Conservation (phyloP, 768 basidiomycete species). For the Rhizopogon vinicolor region DNA sequence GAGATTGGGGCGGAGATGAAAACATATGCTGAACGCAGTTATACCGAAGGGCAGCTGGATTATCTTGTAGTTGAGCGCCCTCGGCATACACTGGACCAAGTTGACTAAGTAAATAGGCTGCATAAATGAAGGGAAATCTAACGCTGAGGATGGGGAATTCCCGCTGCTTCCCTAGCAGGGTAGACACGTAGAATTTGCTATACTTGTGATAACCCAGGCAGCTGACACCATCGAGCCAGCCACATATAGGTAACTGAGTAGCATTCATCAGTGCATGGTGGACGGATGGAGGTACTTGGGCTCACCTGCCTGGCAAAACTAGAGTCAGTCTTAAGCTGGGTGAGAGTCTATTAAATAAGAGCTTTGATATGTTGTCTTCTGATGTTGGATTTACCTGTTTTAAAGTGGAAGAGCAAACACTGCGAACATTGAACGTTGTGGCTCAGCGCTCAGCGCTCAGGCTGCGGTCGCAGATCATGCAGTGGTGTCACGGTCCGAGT, state of each 20-base stretch:
- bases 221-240: background rate
- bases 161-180: background rate
- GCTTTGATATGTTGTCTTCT: background rate
- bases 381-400: background rate
- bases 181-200: background rate
- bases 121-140: background rate
- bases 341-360: background rate
- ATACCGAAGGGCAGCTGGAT: background rate
- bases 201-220: background rate
- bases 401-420: background rate
- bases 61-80: background rate
- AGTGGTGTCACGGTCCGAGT: background rate
- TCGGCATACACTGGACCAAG: background rate
- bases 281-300: background rate
- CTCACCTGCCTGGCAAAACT: background rate
- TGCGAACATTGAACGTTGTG: too few relatives aligned
- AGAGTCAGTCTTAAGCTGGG: background rate
- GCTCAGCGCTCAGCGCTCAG: too few relatives aligned
- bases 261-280: background rate
- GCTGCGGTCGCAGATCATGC: background rate
- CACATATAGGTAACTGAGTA: background rate
- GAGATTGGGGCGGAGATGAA: background rate
- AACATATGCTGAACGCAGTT: background rate
- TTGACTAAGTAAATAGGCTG: background rate
- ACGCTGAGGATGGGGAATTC: background rate